A percentile compares a stretch with the other conserved stretches of the same genome.
Conservation (phyloP, 139 green algal genomes). For the Trebouxia sp. region DNA sequence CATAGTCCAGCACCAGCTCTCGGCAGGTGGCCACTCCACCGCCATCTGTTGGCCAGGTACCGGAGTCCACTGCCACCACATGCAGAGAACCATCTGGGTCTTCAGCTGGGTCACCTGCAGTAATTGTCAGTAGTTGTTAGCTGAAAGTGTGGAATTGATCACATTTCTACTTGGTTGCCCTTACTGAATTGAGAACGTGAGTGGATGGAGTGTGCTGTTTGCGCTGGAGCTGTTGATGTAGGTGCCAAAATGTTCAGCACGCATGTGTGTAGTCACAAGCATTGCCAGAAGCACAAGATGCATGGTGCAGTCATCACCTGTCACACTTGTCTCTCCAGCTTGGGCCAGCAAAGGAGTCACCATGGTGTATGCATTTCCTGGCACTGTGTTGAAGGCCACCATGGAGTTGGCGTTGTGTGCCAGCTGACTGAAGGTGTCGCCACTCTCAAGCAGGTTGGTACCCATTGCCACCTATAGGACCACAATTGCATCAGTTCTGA, state of each 20-base stretch:
- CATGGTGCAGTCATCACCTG: background rate
- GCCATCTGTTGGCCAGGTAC: conserved; percentile 27
- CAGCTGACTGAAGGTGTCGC: conserved; percentile 26
- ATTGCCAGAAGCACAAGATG: background rate
- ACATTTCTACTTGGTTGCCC: too few relatives aligned
- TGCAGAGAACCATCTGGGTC: background rate
- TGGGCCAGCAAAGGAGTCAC: background rate
- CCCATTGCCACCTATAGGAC: conserved; percentile 23
- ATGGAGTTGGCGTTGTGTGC: conserved; percentile 6
- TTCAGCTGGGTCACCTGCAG: background rate
- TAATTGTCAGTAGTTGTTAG: too few relatives aligned
- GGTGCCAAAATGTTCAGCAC: too few relatives aligned
- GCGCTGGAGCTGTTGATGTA: too few relatives aligned
- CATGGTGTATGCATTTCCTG: conserved; percentile 6
- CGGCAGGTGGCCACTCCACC: conserved; percentile 29
- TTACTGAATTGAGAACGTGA: too few relatives aligned
- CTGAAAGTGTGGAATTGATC: too few relatives aligned
- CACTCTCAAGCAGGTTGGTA: conserved; percentile 3
- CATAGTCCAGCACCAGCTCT: conserved; percentile 28
- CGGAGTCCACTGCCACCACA: conserved; percentile 17
- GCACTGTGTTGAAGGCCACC: conserved; percentile 21
- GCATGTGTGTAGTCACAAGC: too few relatives aligned
- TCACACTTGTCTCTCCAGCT: background rate
- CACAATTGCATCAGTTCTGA: too few relatives aligned
- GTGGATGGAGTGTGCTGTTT: too few relatives aligned